These are phyloP conservation scores for Pseudomassariella vexata DNA, from an alignment of 2,329 filamentous ascomycete species.

Conservation along the genomic window DNA sequence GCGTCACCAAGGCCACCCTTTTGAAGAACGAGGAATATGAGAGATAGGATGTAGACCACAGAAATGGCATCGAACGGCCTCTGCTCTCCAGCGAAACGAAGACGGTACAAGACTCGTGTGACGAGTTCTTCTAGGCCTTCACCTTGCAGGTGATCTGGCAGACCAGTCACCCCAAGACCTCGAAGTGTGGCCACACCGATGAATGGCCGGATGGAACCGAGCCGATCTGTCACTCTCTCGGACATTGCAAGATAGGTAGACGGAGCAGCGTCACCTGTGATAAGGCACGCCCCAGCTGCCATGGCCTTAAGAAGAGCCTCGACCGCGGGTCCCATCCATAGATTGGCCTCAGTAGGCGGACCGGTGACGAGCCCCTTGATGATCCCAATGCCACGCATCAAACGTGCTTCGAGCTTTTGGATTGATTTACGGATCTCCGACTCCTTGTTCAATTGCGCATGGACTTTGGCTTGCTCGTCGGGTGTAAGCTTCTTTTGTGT, in stretches of 20 bases:
- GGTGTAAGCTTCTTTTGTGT: conserved; percentile 83
- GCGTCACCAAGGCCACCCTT: conserved; percentile 71
- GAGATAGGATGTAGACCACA: conserved; percentile 78
- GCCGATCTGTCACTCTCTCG: conserved; percentile 64
- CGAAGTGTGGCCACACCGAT: conserved; percentile 84
- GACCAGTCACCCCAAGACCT: conserved; percentile 65
- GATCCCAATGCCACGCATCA: conserved; percentile 80
- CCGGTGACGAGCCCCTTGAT: conserved; percentile 76
- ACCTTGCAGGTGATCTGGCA: conserved; percentile 66
- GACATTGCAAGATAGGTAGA: conserved; percentile 76
- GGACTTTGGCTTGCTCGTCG: conserved; percentile 86
- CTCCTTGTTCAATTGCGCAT: conserved; percentile 86
- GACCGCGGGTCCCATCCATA: conserved; percentile 84
- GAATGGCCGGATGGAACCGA: conserved; percentile 74
- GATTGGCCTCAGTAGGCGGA: conserved; percentile 79
- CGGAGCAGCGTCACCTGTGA: conserved; percentile 76
- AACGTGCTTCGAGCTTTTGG: conserved; percentile 59
- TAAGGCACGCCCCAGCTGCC: conserved; percentile 71
- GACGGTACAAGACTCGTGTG: conserved; percentile 82
- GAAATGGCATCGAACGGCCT: conserved; percentile 88
- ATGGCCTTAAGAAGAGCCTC: conserved; percentile 68
- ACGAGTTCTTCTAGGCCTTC: conserved; percentile 82
- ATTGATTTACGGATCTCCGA: conserved; percentile 71
- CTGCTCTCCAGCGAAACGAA: conserved; percentile 87
- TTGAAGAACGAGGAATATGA: conserved; percentile 72